Base-by-base conservation (phyloP, 306 rosid species). In the Echinosophora koreensis region DNA sequence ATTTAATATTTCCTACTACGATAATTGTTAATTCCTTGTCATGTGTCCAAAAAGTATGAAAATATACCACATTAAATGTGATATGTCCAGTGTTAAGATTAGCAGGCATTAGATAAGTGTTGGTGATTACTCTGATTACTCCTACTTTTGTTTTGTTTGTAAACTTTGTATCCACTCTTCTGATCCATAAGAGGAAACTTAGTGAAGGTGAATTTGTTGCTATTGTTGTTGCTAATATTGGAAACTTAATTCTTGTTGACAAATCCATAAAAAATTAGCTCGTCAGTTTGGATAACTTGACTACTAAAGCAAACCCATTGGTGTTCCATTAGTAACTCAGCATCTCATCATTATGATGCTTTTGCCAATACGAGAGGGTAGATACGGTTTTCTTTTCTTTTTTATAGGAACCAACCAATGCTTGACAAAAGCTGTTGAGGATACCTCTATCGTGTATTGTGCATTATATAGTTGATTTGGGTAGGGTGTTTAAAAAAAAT, bases 41-140 rank as follows among this genome's bases (percentile, higher is more conserved):
- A 27, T 22, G 67, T 39, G 28, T 52, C 55, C 63, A 66, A 51
- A 18, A 52, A 70, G 5, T 41, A 10, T 41, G 37, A 76, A 52
- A 61, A 5, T 50, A 18, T 54, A 54, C 54, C 56, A 22, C 39
- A 34, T 50, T 6, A 13, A 38, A 42, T 42, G 9, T 13, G 7
- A 50, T 46, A 22, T 4, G 4, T 44, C 8, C 49, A 5, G 9
- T 54, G 61, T 63, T 54, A 50, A 41, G 35, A 63, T 55, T 42
- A 47, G 54, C 55, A 69, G 17, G 18, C 77, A 69, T 75, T 49
- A 51, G 77, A 46, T 61, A 59, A 74, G 42, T 41, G 14, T 30
- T 66, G 77, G 61, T n/a, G n/a, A n/a, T n/a, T n/a, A n/a, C n/a
- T n/a, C n/a, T 39, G 61, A 38, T 49, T 69, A 69, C 46, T 60